Percentiles rank a stretch among this genome's conserved stretches.
These are phyloP conservation scores for Hebeloma cylindrosporum DNA, from an alignment of 768 basidiomycete species.

Conservation along the genomic window DNA sequence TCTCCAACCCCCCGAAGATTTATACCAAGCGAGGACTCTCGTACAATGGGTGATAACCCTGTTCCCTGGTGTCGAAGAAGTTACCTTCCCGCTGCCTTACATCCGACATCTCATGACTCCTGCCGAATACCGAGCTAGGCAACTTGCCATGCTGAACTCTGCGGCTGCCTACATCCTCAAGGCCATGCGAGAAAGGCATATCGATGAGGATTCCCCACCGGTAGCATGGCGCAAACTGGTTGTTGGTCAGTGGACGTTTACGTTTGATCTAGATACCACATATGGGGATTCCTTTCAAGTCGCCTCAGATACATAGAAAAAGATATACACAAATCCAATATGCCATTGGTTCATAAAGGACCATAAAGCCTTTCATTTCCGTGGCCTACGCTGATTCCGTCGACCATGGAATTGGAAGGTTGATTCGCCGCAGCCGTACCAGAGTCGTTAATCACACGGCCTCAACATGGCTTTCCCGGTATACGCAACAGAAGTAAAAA, in stretches of 20 bases:
- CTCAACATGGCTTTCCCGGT: too few relatives aligned
- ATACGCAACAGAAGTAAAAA: too few relatives aligned
- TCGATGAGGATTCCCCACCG: neutral
- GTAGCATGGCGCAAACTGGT: slow-evolving; percentile 3
- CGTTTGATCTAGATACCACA: neutral
- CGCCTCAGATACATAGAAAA: too few relatives aligned
- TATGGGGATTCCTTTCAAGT: neutral
- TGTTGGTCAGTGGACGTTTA: slow-evolving; percentile 8
- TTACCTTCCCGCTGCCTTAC: slow-evolving; percentile 3
- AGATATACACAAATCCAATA: too few relatives aligned
- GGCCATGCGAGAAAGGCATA: neutral
- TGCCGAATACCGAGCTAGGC: neutral
- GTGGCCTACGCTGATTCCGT: too few relatives aligned
- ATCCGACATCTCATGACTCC: slow-evolving; percentile 5
- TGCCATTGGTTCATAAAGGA: too few relatives aligned
- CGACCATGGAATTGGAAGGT: too few relatives aligned
- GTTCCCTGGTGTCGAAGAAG: slow-evolving; percentile 8
- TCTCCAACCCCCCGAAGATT: slow-evolving; percentile 4
- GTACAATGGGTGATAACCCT: slow-evolving; percentile 10
- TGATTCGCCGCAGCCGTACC: too few relatives aligned
- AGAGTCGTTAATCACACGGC: too few relatives aligned
- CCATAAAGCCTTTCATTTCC: too few relatives aligned
- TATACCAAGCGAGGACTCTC: neutral
- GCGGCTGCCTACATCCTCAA: neutral
- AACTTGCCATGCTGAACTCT: neutral